Conservation (phyloP, 2,329 filamentous ascomycete species). For the Neonectria faginata region DNA sequence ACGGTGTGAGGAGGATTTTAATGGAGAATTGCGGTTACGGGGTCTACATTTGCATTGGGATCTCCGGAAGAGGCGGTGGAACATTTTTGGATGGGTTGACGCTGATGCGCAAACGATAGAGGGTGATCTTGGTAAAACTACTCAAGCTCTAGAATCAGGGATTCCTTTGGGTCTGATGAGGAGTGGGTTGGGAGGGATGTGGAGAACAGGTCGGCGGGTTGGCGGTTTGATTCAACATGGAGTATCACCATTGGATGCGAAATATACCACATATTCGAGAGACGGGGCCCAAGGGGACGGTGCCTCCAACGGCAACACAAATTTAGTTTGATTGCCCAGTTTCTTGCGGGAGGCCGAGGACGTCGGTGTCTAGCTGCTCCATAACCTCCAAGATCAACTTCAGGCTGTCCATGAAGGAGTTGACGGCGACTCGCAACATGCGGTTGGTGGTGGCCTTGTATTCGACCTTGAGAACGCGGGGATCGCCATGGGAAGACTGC, state of each 20-base stretch:
- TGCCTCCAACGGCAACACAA: conserved; percentile 21
- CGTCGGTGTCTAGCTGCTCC: conserved; percentile 89
- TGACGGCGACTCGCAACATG: conserved; percentile 95
- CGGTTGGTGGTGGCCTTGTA: conserved; percentile 93
- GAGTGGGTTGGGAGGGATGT: not conserved
- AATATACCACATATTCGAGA: conserved; percentile 37
- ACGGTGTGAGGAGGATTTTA: conserved; percentile 28
- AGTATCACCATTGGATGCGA: conserved; percentile 13
- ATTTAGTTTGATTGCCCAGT: conserved; percentile 29
- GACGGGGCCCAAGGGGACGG: conserved; percentile 21
- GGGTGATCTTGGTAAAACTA: conserved; percentile 26
- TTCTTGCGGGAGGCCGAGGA: conserved; percentile 61
- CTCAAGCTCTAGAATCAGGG: conserved; percentile 23
- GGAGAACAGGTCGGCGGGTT: conserved; percentile 4
- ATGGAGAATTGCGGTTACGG: conserved; percentile 20
- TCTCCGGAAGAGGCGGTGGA: conserved; percentile 33
- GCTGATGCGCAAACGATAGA: conserved; percentile 35
- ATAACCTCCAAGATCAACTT: conserved; percentile 88
- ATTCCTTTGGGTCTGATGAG: conserved; percentile 4
- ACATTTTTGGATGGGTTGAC: conserved; percentile 27
- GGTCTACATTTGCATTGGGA: conserved; percentile 23
- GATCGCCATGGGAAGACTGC: conserved; percentile 41
- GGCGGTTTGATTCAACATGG: conserved; percentile 8
- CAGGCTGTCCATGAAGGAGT: conserved; percentile 94
- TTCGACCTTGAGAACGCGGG: conserved; percentile 73